Evolutionary conservation across 2,329 filamentous ascomycete genomes (phyloP), one percentile per base, ranked within the genome.

Genomic region (Grosmannia serpens): DNA sequence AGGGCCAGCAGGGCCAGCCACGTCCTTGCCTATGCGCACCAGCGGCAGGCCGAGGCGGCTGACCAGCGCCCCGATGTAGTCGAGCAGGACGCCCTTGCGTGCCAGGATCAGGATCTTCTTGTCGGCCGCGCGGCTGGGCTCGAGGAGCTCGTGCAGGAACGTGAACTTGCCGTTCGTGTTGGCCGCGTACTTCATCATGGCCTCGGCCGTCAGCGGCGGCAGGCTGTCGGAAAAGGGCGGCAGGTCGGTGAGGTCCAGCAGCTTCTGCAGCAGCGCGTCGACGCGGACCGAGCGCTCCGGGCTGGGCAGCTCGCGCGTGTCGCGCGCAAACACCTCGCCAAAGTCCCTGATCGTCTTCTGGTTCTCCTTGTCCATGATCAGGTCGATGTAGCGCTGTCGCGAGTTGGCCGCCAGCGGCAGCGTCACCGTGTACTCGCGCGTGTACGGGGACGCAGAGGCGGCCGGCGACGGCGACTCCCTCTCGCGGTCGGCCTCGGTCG

Each of bases 121-220:
- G 13, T 76, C 71, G 15, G 70, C 67, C 20, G 70, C 67, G n/a
- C 67, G 65, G 13, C 84, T 65, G 10, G 68, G 65, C 24, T 76
- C 70, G 33, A 85, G 66, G 4, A 86, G 70, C 61, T 84, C 80
- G 51, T 74, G 77, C 7, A 85, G 64, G 63, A 86, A 86, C 35
- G 75, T 76, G 63, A 80, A 82, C 63, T 86, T 86, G 58, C 79
- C 71, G 67, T 83, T 85, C 11, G 80, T 77, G 56, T 77, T 77
- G 58, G 77, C 74, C 1, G 77, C 75, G 62, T 82, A 80, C 64
- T 77, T 83, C 63, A 77, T 76, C 57, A 75, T 70, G 26, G 77
- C 73, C 4, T 68, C 65, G 9, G 73, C 64, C 2, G 73, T 67
- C 58, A 81, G 69, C 15, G 74, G 65, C 2, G 69, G 65, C 9